These are phyloP conservation scores for Suillus variegatus DNA, from an alignment of 768 basidiomycete species.

Conservation along the genomic window DNA sequence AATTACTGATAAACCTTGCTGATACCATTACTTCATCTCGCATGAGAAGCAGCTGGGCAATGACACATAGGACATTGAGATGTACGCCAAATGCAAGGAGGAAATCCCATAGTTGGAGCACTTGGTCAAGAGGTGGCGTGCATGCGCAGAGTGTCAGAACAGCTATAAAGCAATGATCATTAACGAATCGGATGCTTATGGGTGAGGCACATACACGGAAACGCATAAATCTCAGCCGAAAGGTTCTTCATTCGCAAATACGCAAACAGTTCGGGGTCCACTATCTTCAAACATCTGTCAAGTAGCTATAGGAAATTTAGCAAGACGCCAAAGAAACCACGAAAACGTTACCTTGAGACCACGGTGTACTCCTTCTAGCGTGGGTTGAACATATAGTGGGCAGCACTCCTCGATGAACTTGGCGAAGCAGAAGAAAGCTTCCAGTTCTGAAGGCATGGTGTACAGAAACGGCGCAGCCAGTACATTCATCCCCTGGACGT, in stretches of 20 bases:
- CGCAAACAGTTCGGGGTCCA: constrained; percentile 83
- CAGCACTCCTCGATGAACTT: constrained; percentile 95
- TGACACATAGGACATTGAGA: constrained; percentile 94
- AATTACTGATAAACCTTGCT: constrained; percentile 60
- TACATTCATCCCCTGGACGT: constrained; percentile 99
- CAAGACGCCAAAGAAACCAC: neutral
- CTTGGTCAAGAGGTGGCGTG: constrained; percentile 94
- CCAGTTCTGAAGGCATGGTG: constrained; percentile 96
- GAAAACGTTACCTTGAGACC: constrained; percentile 77
- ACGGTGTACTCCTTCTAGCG: constrained; percentile 91
- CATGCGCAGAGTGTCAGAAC: constrained; percentile 95
- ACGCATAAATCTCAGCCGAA: constrained; percentile 95
- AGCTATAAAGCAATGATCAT: constrained; percentile 46
- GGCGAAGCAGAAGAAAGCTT: constrained; percentile 96
- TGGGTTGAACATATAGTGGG: constrained; percentile 96
- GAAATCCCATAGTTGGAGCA: constrained; percentile 96
- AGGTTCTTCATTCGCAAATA: constrained; percentile 89
- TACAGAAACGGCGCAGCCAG: constrained; percentile 97
- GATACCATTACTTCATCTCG: constrained; percentile 88
- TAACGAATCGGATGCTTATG: neutral
- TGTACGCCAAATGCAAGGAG: constrained; percentile 96
- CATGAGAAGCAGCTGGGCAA: constrained; percentile 91
- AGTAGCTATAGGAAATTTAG: constrained; percentile 60
- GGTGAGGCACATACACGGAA: constrained; percentile 71
- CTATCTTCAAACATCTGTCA: constrained; percentile 87